Evolutionary conservation across 2,329 filamentous ascomycete species (phyloP).

Genomic region (Hypoxylon sp.): DNA sequence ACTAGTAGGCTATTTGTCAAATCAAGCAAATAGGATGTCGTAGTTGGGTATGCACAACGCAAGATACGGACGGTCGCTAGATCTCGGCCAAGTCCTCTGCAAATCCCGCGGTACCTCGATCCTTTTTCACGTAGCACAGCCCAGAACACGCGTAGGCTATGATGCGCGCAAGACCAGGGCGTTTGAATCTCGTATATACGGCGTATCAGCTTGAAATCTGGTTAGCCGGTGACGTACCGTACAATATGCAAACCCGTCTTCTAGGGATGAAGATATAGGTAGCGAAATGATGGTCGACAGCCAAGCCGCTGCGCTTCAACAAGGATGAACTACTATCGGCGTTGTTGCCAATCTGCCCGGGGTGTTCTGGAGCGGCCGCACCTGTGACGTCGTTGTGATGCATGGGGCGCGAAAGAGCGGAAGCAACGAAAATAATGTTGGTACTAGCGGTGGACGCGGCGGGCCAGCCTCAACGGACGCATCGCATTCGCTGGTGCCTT

Average conservation of each 20-base stretch:
- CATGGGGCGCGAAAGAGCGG: constrained; percentile 38
- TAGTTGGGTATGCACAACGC: constrained; percentile 3
- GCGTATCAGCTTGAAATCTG: constrained; percentile 8
- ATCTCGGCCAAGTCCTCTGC: constrained; percentile 22
- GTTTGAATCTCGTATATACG: constrained; percentile 12
- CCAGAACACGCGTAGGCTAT: constrained; percentile 3
- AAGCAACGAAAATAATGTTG: constrained; percentile 15
- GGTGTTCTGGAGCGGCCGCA: constrained; percentile 7
- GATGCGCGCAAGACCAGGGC: constrained; percentile 7
- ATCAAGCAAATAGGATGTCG: constrained; percentile 13
- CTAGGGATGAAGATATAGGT: constrained; percentile 1
- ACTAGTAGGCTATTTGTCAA: constrained; percentile 11
- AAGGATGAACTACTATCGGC: constrained; percentile 21
- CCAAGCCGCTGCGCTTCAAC: constrained; percentile 13
- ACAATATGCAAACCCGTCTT: background rate
- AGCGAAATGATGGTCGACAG: background rate
- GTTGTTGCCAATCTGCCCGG: constrained; percentile 6
- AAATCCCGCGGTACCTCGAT: constrained; percentile 7
- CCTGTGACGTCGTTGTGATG: constrained; percentile 37
- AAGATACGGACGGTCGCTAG: constrained; percentile 20
- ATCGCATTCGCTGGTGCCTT: constrained; percentile 27
- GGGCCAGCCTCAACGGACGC: constrained; percentile 9
- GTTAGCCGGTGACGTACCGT: constrained; percentile 8
- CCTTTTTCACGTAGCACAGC: constrained; percentile 10
- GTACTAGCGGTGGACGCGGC: constrained; percentile 34